Evolutionary conservation across 1,139 yeast genomes (phyloP).

Genomic region (Meyerozyma athensensis): DNA sequence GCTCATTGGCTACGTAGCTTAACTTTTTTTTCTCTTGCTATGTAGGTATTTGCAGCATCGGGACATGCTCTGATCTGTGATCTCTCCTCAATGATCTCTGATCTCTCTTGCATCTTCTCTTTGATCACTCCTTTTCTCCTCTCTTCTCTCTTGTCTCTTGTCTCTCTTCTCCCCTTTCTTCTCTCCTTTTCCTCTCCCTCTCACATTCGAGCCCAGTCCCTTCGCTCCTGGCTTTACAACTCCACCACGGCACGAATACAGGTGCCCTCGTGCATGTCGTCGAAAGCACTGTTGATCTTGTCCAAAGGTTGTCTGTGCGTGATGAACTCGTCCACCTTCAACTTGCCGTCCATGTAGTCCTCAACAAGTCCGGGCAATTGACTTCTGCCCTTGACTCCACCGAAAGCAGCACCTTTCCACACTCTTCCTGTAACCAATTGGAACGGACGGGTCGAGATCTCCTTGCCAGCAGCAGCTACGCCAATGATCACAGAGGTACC

Average conservation of each 20-base stretch:
- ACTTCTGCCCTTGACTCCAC: conserved; percentile 96
- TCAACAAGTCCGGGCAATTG: conserved; percentile 90
- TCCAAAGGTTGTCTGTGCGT: conserved; percentile 81
- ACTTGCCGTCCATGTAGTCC: conserved; percentile 74
- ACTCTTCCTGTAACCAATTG: conserved; percentile 98
- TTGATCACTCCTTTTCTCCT: too few relatives aligned
- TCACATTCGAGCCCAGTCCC: neutral
- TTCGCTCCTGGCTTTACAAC: conserved; percentile 22
- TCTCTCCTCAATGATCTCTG: too few relatives aligned
- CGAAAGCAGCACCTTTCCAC: conserved; percentile 98
- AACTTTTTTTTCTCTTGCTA: too few relatives aligned
- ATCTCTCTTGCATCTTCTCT: too few relatives aligned
- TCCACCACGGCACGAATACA: conserved; percentile 89
- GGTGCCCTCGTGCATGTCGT: conserved; percentile 90
- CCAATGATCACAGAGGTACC: conserved; percentile 93
- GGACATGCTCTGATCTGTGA: too few relatives aligned
- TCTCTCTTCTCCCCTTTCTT: too few relatives aligned
- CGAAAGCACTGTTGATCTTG: conserved; percentile 83
- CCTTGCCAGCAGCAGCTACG: conserved; percentile 98
- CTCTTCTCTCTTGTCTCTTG: too few relatives aligned
- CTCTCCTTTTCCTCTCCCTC: too few relatives aligned
- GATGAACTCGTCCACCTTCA: conserved; percentile 92
- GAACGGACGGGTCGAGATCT: conserved; percentile 95
- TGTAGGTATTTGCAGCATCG: too few relatives aligned
- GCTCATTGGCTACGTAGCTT: too few relatives aligned